These are phyloP conservation scores for Alternaria infectoria DNA, from an alignment of 2,329 filamentous ascomycete species.

Conservation along the genomic window DNA sequence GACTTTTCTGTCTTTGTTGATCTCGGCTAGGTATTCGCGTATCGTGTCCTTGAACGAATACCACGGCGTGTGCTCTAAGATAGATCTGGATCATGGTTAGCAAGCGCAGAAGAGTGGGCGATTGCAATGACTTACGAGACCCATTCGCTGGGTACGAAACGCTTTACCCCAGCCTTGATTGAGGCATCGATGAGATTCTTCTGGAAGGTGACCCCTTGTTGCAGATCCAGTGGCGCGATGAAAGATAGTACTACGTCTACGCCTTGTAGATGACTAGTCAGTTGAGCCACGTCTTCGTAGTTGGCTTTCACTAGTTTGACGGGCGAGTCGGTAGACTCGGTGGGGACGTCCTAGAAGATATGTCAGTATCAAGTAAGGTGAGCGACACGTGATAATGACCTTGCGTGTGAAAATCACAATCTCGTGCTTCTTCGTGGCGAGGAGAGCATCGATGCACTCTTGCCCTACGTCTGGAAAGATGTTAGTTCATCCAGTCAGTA, in stretches of 20 bases:
- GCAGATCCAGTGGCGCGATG: conserved; percentile 43
- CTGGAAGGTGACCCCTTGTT: conserved; percentile 10
- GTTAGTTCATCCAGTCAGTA: not conserved
- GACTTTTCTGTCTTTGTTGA: conserved; percentile 58
- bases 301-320: not conserved
- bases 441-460: conserved; percentile 59
- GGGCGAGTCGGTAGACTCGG: not conserved
- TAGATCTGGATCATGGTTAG: not conserved
- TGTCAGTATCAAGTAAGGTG: not conserved
- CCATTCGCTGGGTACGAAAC: conserved; percentile 35
- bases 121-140: conserved; percentile 21
- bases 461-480: conserved; percentile 53
- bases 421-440: conserved; percentile 57
- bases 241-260: conserved; percentile 63
- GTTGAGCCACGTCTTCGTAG: conserved; percentile 8
- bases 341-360: not conserved
- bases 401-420: conserved; percentile 56
- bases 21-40: conserved; percentile 56
- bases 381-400: conserved; percentile 2
- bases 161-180: conserved; percentile 28
- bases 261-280: conserved; percentile 47
- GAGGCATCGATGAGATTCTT: conserved; percentile 31
- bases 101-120: not conserved
- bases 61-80: conserved; percentile 50
- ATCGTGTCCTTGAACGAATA: conserved; percentile 57